Conservation (phyloP, 805 yeast genomes). For the Candida suzukii region DNA sequence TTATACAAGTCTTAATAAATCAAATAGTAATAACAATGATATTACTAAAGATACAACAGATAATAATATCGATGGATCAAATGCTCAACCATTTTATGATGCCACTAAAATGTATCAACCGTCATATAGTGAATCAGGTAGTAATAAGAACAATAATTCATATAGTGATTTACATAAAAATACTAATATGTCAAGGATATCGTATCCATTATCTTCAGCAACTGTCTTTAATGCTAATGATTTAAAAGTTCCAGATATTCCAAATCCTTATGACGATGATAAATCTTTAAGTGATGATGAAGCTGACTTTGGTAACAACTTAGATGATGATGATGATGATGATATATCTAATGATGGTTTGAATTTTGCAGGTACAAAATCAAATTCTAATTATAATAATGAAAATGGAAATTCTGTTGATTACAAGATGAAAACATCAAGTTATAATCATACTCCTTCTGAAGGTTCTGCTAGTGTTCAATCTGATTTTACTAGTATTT, state of each 20-base stretch:
- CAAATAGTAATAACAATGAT: background rate
- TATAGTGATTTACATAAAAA: background rate
- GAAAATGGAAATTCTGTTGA: slow-evolving; percentile 8
- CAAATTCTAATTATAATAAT: background rate
- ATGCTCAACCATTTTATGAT: background rate
- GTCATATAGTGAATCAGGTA: background rate
- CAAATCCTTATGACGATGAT: slow-evolving; percentile 9
- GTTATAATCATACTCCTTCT: slow-evolving; percentile 4
- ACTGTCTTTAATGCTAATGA: background rate
- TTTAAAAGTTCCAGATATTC: slow-evolving; percentile 3
- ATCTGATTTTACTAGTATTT: slow-evolving; percentile 72
- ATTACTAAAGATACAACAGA: background rate
- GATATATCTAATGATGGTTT: background rate
- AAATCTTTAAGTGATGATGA: background rate
- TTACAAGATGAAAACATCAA: too few species aligned
- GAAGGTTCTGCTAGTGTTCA: slow-evolving; percentile 26
- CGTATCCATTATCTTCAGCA: background rate
- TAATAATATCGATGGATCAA: too few species aligned
- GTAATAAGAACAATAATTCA: background rate
- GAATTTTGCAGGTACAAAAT: background rate
- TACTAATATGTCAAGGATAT: background rate
- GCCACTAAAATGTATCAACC: background rate
- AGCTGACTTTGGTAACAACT: background rate
- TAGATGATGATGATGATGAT: slow-evolving; percentile 1
- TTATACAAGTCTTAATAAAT: background rate